Base-by-base conservation (phyloP, 306 rosid genomes). In the Pachyrhizus erosus region DNA sequence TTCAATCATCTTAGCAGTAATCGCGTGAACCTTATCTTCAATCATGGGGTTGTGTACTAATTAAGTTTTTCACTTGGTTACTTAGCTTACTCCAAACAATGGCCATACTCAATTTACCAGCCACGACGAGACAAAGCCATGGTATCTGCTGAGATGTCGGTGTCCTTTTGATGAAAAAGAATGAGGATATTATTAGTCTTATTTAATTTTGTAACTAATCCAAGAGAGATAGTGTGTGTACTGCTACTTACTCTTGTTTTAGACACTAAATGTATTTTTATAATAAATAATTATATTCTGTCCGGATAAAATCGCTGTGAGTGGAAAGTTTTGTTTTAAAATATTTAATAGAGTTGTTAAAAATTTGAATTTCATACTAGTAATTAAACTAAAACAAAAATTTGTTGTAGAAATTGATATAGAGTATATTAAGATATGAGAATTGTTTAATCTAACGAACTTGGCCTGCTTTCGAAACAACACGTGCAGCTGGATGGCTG, bases 91-190 rank as follows among this genome's bases (percentile, higher is more conserved):
- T 60, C 75, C 69, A 58, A 77, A 75, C 34, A n/a, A 6, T 70
- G 78, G 14, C 57, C 65, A 40, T 54, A 6, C 64, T 81, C 31
- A 75, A 75, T 75, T 75, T 82, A 60, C 67, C 54, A 75, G 29
- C 45, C 85, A 75, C 81, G 62, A 82, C 70, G 24, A 82, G 76
- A n/a, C 80, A 73, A 40, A 27, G 40, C 76, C 60, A 39, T 78
- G 81, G 55, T 18, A 60, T 82, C 55, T 71, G 88, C 73, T 74
- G 77, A 45, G 77, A 82, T 86, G 78, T 75, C 75, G 51, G 34
- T 39, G 58, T 73, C 81, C 37, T 71, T 72, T 76, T 45, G 52
- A 76, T 62, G 73, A 33, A 76, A 70, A 55, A 49, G 42, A 78
- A 66, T 42, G 73, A 15, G 14, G 12, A 73, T n/a, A n/a, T 55